Base-by-base conservation (phyloP, 2,329 filamentous ascomycete genomes). In the Dactylellina drechsleri region DNA sequence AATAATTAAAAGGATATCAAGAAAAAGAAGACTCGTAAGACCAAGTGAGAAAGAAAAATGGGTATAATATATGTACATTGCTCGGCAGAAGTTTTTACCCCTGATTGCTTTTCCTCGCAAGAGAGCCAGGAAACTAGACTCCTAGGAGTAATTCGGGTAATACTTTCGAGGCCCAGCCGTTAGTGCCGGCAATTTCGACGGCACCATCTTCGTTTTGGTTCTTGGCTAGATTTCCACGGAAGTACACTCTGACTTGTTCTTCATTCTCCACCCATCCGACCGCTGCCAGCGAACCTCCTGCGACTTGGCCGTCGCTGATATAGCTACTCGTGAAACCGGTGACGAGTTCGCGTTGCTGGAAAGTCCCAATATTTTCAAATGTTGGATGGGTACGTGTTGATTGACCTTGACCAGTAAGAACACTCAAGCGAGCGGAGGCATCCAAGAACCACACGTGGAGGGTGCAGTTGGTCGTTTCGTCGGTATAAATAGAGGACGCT, bases 241-340 rank as follows among this genome's bases (percentile, higher is more conserved):
- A 75, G 59, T 75, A 75, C 49, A 75, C 20, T 16, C 71, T 54
- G 12, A 68, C 61, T 61, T 74, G 57, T 31, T 74, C 70, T 2
- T 31, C 31, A 13, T 28, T 26, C 23, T 66, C 64, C 12, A 40
- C 64, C 71, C 71, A 75, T 4, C 45, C 59, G 8, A 75, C 26
- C 0, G 56, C 71, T 8, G 64, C 64, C 43, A 75, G 13, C 1
- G 71, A 45, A 15, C 71, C 71, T 54, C 71, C 71, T 4, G 54
- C 16, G 13, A 65, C 12, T 45, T 75, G n/a, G 5, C 71, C 71
- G 15, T 68, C 54, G 18, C 71, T 75, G 36, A 75, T 65, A 26
- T 56, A 57, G 0, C 23, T 18, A 8, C 16, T 59, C 4, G 71
- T 59, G 4, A 59, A 10, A 6, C 53, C 36, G 31, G 23, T 75